Evolutionary conservation across 176 grass and related monocot genomes (phyloP), one percentile per base, ranked within the genome.

Genomic region (Bonia amplexicaulis): DNA sequence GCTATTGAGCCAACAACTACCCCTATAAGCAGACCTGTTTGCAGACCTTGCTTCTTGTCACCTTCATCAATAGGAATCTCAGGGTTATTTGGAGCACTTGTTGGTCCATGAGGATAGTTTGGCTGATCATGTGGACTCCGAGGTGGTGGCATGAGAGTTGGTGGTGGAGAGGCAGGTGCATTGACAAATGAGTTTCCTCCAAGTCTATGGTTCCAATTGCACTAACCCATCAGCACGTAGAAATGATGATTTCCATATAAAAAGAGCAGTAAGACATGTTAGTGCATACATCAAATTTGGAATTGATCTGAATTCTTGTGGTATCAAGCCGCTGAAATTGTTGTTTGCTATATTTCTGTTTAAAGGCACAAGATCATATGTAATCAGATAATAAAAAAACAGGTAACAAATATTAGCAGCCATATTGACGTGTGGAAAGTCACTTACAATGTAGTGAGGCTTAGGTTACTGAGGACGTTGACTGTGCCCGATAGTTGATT

Each of bases 311-410:
- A 99, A 82, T 23, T 80, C 84, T 66, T 89, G 81, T 2, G 96
- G 96, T 87, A 99, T 89, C 90, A 81, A 91, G 67, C 96, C 96
- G 17, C 84, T 94, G 81, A 99, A 99, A 82, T 99, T 92, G 78
- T 96, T 99, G 80, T 94, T 86, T 49, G 84, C 93, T 82, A 99
- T 91, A 80, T 99, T 96, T 80, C 96, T 99, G 90, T 83, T 54
- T 79, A 78, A 81, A 80, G 46, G 51, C 35, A 26, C 10, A 87
- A 42, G 40, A 75, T 25, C 3, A 58, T 42, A 37, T 12, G 2
- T 63, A 8, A 74, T 68, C 12, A 58, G 45, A 40, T 3, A 5
- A 15, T 45, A 42, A 52, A 51, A 73, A 31, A 69, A 49, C 5
- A 35, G 44, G 22, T 10, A 67, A 78, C 6, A 9, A 22, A 9